phyloP scores from a whole-genome alignment of 2,329 filamentous ascomycete species.

The Phyllosticta ampelicida region DNA sequence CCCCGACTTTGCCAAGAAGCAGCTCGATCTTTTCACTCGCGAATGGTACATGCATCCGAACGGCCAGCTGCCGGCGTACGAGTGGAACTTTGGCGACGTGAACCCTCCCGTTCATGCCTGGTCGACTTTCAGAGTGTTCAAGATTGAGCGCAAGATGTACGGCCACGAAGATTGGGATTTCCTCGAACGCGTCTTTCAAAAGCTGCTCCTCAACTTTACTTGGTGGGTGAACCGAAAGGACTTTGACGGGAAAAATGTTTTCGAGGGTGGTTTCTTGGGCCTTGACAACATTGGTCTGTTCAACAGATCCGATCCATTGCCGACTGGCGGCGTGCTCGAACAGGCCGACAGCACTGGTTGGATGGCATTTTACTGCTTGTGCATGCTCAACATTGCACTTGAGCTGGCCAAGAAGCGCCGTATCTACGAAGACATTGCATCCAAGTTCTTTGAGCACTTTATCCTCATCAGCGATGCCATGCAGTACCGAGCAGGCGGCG shows the following conservation, averaged over 20 bases:
- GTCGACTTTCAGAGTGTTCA: conserved; percentile 92
- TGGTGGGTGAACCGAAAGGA: conserved; percentile 99
- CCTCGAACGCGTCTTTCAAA: conserved; percentile 92
- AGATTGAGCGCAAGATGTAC: conserved; percentile 96
- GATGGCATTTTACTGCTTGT: conserved; percentile 97
- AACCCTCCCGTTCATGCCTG: conserved; percentile 95
- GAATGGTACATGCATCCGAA: conserved; percentile 99
- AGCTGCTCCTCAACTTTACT: conserved; percentile 89
- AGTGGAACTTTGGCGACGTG: conserved; percentile 97
- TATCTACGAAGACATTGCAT: conserved; percentile 92
- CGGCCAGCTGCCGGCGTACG: conserved; percentile 82
- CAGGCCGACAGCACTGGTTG: conserved; percentile 96
- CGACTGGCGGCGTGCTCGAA: conserved; percentile 85
- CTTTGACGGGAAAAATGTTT: conserved; percentile 87
- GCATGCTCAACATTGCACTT: conserved; percentile 93
- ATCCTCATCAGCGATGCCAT: conserved; percentile 97
- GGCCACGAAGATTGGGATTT: conserved; percentile 92
- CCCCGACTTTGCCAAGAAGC: conserved; percentile 95
- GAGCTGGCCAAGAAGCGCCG: conserved; percentile 91
- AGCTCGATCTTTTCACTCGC: conserved; percentile 86
- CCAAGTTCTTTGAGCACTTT: conserved; percentile 98
- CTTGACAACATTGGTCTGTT: conserved; percentile 96
- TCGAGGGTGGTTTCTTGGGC: conserved; percentile 90
- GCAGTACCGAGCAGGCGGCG: conserved; percentile 56
- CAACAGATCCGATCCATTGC: conserved; percentile 89